Base-by-base conservation (phyloP, 495 filamentous ascomycete species). In the Lasiosphaeria miniovina region DNA sequence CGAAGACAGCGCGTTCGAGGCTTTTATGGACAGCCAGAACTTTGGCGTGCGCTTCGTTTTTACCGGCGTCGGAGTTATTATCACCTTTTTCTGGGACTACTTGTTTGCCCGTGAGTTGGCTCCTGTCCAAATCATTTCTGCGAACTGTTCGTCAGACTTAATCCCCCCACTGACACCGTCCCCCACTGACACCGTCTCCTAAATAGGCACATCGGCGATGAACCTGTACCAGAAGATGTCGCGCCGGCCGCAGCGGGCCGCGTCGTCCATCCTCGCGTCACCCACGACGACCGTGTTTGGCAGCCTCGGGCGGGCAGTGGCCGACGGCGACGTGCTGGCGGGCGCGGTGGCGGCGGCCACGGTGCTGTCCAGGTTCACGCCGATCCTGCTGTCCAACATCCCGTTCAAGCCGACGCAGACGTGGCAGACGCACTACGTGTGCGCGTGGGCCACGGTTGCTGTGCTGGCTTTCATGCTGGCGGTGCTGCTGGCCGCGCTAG, bases 1-100 rank as follows among this genome's bases (percentile, higher is more conserved):
- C 54, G 46, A 31, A 9, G 14, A 17, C 7, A 34, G 32, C 51
- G 6, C 36, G 5, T 80, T 79, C 49, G 75, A 77, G 49, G 41
- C 58, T 1, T 80, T 76, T 56, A 75, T 80, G 65, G 68, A 72
- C 62, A 71, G 74, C 55, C 65, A 74, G 49, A 61, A 58, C 6
- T 79, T 78, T 49, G 77, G 77, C 5, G 71, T 74, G n/a, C 57
- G 67, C 35, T 78, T 80, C 52, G 43, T 80, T 15, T 76, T 79
- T 41, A 73, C 77, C 0, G 61, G 57, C 9, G 53, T 71, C 11
- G 77, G 72, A 56, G 68, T 76, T 8, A 32, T 77, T 12, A 68
- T 79, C 6, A 68, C 67, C 31, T 65, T 73, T 10, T 70, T 77
- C 58, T 79, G 75, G 75, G 69, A 67, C 17, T 52, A 59, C 10